Percentiles rank a stretch among this genome's conserved stretches.
Conservation (phyloP, 257 asterid species). For the Solanum dulcamara region DNA sequence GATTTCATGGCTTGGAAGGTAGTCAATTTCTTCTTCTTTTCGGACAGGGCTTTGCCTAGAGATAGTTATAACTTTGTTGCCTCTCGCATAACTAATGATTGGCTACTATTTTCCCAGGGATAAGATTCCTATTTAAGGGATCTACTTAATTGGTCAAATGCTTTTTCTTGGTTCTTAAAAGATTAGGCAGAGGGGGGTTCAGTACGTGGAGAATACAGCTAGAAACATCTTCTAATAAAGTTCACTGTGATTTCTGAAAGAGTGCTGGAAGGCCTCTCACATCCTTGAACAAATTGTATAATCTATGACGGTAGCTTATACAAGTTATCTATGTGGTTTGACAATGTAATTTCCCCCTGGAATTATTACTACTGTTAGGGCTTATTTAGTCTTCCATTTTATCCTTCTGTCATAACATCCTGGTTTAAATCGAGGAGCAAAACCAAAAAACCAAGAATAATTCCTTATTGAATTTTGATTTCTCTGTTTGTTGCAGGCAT, state of each 20-base stretch:
- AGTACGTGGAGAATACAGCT: background rate
- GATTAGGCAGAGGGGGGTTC: background rate
- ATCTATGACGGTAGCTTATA: background rate
- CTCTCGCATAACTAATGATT: background rate
- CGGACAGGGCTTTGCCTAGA: background rate
- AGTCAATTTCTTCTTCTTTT: background rate
- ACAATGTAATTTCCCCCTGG: background rate
- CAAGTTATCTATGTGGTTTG: background rate
- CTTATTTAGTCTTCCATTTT: background rate
- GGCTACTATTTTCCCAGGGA: background rate
- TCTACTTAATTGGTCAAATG: background rate
- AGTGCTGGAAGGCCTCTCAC: background rate
- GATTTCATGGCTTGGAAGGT: background rate
- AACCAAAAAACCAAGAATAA: background rate
- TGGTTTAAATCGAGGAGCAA: background rate
- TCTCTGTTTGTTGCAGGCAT: constrained; percentile 53
- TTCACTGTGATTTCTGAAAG: background rate
- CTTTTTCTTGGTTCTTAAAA: background rate
- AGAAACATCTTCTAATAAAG: background rate
- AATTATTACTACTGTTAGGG: background rate
- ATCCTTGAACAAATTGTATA: background rate
- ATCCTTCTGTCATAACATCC: background rate
- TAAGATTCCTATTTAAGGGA: background rate
- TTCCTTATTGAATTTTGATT: background rate
- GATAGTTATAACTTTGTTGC: background rate